A percentile compares a stretch with the other conserved stretches of the same genome.
Conservation (phyloP, 2,329 filamentous ascomycete species). For the Colletotrichum shisoi region DNA sequence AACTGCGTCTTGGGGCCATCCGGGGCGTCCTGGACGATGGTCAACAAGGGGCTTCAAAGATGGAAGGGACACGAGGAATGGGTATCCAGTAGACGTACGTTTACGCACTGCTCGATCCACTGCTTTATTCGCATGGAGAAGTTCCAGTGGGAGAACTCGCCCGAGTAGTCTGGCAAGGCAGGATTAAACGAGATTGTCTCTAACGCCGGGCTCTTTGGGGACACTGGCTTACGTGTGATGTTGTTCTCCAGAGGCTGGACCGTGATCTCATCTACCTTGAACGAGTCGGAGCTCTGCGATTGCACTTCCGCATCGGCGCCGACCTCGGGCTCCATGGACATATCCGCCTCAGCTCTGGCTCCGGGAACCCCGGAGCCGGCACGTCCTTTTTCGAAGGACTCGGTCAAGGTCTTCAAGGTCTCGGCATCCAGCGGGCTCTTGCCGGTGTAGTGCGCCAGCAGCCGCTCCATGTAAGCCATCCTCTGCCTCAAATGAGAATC, state of each 20-base stretch:
- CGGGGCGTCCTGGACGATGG: conserved; percentile 21
- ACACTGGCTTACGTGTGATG: conserved; percentile 50
- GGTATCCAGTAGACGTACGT: conserved; percentile 40
- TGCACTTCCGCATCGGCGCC: conserved; percentile 30
- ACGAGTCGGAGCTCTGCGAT: conserved; percentile 32
- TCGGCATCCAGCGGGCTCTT: conserved; percentile 53
- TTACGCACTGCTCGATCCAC: conserved; percentile 56
- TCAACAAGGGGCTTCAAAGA: conserved; percentile 4
- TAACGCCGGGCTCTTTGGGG: background rate
- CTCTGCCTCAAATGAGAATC: conserved; percentile 40
- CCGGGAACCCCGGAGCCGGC: conserved; percentile 18
- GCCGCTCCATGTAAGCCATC: conserved; percentile 53
- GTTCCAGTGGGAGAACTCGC: conserved; percentile 63
- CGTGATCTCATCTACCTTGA: conserved; percentile 45
- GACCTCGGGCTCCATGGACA: conserved; percentile 16
- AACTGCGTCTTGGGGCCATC: conserved; percentile 43
- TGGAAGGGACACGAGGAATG: background rate
- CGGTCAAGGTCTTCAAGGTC: conserved; percentile 53
- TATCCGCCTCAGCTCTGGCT: conserved; percentile 3
- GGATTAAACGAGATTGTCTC: conserved; percentile 5
- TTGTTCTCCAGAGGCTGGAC: conserved; percentile 54
- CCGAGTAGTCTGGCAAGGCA: conserved; percentile 55
- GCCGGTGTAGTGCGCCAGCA: conserved; percentile 58
- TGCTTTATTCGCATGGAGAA: conserved; percentile 61
- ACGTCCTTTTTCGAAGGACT: conserved; percentile 51